Conservation (phyloP, 2,329 filamentous ascomycete species). For the Fusarium subtropicale region DNA sequence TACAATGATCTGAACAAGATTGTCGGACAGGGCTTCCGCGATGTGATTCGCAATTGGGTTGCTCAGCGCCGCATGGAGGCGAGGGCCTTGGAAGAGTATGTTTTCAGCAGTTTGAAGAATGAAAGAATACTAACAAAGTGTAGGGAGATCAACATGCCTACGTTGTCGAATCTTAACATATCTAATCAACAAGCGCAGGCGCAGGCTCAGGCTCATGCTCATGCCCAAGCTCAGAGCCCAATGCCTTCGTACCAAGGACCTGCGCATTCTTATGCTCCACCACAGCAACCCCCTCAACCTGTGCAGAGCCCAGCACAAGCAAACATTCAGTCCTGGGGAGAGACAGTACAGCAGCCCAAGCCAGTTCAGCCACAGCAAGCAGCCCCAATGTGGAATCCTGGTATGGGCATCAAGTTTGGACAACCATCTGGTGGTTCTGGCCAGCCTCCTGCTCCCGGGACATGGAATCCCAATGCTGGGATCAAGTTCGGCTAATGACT, state of each 20-base stretch:
- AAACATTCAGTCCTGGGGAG: slow-evolving; percentile 69
- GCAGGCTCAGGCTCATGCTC: slow-evolving; percentile 3
- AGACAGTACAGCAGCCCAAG: slow-evolving; percentile 66
- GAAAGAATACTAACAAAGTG: slow-evolving; percentile 16
- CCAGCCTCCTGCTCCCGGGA: slow-evolving; percentile 52
- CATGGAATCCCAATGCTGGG: slow-evolving; percentile 70
- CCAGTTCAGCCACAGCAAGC: slow-evolving; percentile 58
- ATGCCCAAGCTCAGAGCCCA: slow-evolving; percentile 37
- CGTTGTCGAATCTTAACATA: slow-evolving; percentile 59
- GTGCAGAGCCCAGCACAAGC: slow-evolving; percentile 55
- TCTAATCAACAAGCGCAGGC: slow-evolving; percentile 46
- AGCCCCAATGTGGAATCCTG: slow-evolving; percentile 74
- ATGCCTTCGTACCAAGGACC: slow-evolving; percentile 30
- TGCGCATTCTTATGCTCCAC: slow-evolving; percentile 26
- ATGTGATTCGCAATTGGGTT: slow-evolving; percentile 80
- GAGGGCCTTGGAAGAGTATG: slow-evolving; percentile 79
- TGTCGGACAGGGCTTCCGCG: slow-evolving; percentile 81
- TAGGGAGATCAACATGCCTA: slow-evolving; percentile 65
- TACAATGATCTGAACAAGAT: slow-evolving; percentile 96
- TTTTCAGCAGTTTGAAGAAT: slow-evolving; percentile 1
- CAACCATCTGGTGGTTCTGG: slow-evolving; percentile 51
- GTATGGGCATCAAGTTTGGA: slow-evolving; percentile 83
- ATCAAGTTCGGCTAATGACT: slow-evolving; percentile 63
- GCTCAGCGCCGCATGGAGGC: slow-evolving; percentile 85
- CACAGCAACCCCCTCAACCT: slow-evolving; percentile 37